phyloP scores from a whole-genome alignment of 2,329 filamentous ascomycete species.

The Juglanconis oblonga region DNA sequence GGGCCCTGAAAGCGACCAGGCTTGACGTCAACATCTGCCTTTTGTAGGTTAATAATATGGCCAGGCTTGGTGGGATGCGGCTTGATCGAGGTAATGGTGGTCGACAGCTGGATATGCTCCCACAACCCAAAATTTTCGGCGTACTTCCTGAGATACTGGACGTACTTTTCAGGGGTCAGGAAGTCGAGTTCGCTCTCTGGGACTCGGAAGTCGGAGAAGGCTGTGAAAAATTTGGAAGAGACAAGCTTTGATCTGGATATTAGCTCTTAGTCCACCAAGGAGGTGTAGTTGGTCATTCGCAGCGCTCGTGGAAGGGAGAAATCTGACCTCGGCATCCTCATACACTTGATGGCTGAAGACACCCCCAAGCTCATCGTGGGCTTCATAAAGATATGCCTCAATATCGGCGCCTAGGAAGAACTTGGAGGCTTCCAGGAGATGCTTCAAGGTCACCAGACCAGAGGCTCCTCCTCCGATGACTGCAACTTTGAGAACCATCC shows the following conservation, averaged over 20 bases:
- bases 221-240: slow-evolving; percentile 42
- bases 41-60: neutral
- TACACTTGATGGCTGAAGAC: slow-evolving; percentile 42
- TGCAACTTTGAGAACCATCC: slow-evolving; percentile 25
- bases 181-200: slow-evolving; percentile 34
- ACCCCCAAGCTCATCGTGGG: slow-evolving; percentile 36
- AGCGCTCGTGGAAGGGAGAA: neutral
- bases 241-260: slow-evolving; percentile 30
- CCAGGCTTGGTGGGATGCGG: neutral
- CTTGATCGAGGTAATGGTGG: slow-evolving; percentile 23
- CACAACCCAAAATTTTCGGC: slow-evolving; percentile 31
- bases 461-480: slow-evolving; percentile 37
- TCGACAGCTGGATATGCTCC: slow-evolving; percentile 31
- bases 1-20: neutral
- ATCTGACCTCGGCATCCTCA: slow-evolving; percentile 38
- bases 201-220: slow-evolving; percentile 42
- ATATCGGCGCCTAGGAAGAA: slow-evolving; percentile 32
- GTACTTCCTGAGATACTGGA: slow-evolving; percentile 35
- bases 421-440: slow-evolving; percentile 30
- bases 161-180: slow-evolving; percentile 29
- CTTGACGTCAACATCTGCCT: neutral
- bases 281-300: neutral
- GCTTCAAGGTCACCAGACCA: slow-evolving; percentile 37
- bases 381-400: slow-evolving; percentile 40
- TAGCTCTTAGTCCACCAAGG: neutral